Evolutionary conservation across 2,329 filamentous ascomycete genomes (phyloP).

Genomic region (Ophiostoma tasmaniense): DNA sequence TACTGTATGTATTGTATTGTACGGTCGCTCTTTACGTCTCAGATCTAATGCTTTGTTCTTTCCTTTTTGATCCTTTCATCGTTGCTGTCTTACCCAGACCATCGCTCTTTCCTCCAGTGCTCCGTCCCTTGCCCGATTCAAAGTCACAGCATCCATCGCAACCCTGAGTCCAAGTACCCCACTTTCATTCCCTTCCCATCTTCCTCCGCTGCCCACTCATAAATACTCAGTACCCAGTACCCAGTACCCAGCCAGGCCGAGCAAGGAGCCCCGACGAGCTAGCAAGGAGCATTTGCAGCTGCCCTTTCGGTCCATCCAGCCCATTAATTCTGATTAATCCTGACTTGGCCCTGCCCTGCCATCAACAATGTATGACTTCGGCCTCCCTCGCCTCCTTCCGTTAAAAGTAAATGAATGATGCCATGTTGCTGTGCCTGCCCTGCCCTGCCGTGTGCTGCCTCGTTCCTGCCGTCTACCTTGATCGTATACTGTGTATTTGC

Average conservation of each 20-base stretch:
- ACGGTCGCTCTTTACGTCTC: not conserved
- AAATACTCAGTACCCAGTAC: not conserved
- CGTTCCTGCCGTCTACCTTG: conserved; percentile 8
- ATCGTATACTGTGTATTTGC: too few species aligned
- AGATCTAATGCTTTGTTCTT: not conserved
- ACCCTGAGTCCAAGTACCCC: not conserved
- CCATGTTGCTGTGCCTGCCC: not conserved
- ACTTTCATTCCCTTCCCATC: not conserved
- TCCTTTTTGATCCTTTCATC: not conserved
- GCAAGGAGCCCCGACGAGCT: not conserved
- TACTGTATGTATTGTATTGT: too few species aligned
- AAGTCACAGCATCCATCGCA: not conserved
- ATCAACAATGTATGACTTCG: not conserved
- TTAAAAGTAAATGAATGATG: not conserved
- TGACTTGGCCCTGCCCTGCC: not conserved
- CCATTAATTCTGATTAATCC: too few species aligned
- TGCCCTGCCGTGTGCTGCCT: not conserved
- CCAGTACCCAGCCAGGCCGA: too few species aligned
- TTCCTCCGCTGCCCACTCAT: not conserved
- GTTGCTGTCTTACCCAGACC: not conserved
- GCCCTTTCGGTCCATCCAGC: conserved; percentile 4
- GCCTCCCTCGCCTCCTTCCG: not conserved
- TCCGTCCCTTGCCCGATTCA: not conserved
- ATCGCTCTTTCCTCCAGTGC: not conserved
- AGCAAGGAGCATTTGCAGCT: conserved; percentile 6